Percentiles rank a stretch among this genome's conserved stretches.
Conservation (phyloP, 1,284 basidiomycete species). For the Boletus coffeatus region DNA sequence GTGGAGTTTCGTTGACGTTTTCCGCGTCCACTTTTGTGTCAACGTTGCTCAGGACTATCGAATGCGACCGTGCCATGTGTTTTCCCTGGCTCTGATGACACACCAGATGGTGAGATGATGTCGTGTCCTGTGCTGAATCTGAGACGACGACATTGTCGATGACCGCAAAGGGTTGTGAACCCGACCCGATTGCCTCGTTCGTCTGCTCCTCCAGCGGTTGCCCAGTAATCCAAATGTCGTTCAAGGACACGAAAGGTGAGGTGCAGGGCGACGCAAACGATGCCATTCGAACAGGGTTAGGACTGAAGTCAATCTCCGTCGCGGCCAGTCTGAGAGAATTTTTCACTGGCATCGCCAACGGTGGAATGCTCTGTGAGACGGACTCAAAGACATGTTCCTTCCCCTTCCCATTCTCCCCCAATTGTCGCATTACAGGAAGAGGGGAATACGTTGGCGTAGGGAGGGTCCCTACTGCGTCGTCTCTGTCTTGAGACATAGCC, state of each 20-base stretch:
- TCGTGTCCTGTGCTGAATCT: background rate
- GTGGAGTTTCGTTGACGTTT: conserved; percentile 3
- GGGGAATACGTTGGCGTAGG: conserved; percentile 29
- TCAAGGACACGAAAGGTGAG: conserved; percentile 15
- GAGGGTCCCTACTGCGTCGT: conserved; percentile 6
- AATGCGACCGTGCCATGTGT: background rate
- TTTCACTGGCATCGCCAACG: background rate
- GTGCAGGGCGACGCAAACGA: conserved; percentile 5
- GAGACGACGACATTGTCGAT: conserved; percentile 15
- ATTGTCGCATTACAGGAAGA: background rate
- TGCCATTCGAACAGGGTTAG: background rate
- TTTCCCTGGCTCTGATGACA: conserved; percentile 1
- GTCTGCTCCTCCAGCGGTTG: background rate
- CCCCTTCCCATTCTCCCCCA: conserved; percentile 1
- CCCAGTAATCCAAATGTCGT: background rate
- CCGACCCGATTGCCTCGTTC: background rate
- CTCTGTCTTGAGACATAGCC: conserved; percentile 3
- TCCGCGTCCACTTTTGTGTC: conserved; percentile 1
- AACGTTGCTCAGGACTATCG: background rate
- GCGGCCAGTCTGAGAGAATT: background rate
- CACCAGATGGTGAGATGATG: background rate
- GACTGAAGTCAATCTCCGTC: conserved; percentile 3
- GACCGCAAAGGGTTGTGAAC: conserved; percentile 13
- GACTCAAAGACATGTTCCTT: conserved; percentile 8
- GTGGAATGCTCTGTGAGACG: background rate